Percentiles rank a stretch among this genome's conserved stretches.
phyloP scores from a whole-genome alignment of 2,329 filamentous ascomycete species.

The Fusarium chuoi region DNA sequence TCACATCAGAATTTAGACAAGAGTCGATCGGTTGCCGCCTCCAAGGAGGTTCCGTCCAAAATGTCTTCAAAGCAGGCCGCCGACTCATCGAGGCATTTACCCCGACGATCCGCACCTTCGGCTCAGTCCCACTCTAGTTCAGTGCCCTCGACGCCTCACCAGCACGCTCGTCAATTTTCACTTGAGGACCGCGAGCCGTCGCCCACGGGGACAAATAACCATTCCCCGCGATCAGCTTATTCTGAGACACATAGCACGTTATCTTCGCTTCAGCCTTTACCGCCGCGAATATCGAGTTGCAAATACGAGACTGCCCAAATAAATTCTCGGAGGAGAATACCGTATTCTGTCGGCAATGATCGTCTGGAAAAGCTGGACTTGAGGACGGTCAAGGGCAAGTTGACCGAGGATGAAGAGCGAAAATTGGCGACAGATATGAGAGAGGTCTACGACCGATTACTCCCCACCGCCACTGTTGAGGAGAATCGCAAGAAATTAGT shows the following conservation, averaged over 20 bases:
- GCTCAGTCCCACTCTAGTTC: constrained; percentile 77
- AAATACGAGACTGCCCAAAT: constrained; percentile 90
- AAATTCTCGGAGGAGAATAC: constrained; percentile 85
- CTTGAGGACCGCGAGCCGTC: constrained; percentile 83
- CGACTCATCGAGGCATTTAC: constrained; percentile 47
- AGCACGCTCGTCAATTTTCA: constrained; percentile 84
- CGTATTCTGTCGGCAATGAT: constrained; percentile 88
- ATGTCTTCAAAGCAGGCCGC: constrained; percentile 59
- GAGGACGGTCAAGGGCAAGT: constrained; percentile 75
- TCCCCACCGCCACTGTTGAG: constrained; percentile 84
- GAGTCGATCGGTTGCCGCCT: constrained; percentile 70
- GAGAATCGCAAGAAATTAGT: constrained; percentile 79
- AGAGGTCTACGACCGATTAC: constrained; percentile 83
- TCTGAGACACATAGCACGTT: constrained; percentile 85
- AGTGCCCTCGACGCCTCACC: constrained; percentile 91
- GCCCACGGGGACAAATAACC: constrained; percentile 78
- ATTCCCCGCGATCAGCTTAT: constrained; percentile 89
- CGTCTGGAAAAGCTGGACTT: constrained; percentile 76
- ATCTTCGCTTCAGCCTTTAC: constrained; percentile 73
- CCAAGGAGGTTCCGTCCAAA: constrained; percentile 63
- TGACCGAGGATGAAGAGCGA: constrained; percentile 78
- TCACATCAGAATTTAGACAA: constrained; percentile 65
- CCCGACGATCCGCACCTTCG: constrained; percentile 45
- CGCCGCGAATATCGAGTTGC: constrained; percentile 72
- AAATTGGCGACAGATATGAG: constrained; percentile 85